Evolutionary conservation across 176 grass and related monocot species (phyloP).

Genomic region (Oryza glumipatula): DNA sequence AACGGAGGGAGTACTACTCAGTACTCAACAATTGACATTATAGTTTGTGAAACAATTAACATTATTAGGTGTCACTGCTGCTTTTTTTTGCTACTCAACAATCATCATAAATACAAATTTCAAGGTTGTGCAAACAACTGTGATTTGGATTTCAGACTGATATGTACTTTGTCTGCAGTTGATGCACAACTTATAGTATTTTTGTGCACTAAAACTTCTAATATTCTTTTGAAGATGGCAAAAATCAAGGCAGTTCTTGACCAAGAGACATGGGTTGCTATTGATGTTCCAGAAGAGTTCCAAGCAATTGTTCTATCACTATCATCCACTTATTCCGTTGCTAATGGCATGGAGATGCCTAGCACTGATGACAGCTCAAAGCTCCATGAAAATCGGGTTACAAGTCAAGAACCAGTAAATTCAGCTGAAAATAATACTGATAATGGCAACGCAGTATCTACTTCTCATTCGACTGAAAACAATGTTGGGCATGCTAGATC

Average conservation of each 20-base stretch:
- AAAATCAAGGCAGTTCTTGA: constrained; percentile 99
- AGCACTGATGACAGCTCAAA: constrained; percentile 45
- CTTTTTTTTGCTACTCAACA: not conserved
- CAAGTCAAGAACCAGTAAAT: constrained; percentile 48
- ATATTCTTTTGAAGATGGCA: constrained; percentile 68
- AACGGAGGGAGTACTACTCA: not conserved
- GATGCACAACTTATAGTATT: constrained; percentile 12
- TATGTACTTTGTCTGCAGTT: not conserved
- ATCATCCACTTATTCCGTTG: constrained; percentile 69
- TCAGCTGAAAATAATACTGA: constrained; percentile 55
- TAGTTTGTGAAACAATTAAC: not conserved
- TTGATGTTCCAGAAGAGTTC: constrained; percentile 96
- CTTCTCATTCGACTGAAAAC: constrained; percentile 62
- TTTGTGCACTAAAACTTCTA: constrained; percentile 29
- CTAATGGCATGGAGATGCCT: constrained; percentile 69
- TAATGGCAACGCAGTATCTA: constrained; percentile 57
- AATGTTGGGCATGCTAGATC: constrained; percentile 50
- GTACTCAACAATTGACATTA: not conserved
- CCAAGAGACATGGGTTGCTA: constrained; percentile 93
- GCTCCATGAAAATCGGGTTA: constrained; percentile 45
- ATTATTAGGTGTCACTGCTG: not conserved
- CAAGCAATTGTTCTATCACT: constrained; percentile 88
- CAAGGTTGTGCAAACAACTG: constrained; percentile 8
- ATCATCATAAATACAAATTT: not conserved
- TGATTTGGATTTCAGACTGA: not conserved